These are phyloP conservation scores for Pneumocystis jirovecii DNA, from an alignment of 1,139 yeast species.

Conservation along the genomic window DNA sequence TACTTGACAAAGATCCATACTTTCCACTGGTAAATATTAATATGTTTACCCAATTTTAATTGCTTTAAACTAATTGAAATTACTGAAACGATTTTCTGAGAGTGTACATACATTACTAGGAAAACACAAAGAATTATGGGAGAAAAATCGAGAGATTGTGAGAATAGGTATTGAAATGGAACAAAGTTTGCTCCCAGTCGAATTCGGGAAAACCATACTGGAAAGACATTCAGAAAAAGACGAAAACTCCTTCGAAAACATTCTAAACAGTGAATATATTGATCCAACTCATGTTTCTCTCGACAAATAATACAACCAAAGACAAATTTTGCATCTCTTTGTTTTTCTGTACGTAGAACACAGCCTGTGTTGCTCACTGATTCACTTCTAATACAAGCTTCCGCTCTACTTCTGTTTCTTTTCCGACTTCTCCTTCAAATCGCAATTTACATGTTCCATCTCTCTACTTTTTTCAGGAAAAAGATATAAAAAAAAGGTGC, in stretches of 20 bases:
- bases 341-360: not conserved
- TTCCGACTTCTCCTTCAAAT: slow-evolving; percentile 92
- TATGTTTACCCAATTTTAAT: not conserved
- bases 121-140: not conserved
- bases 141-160: not conserved
- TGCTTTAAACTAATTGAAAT: not conserved
- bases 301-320: not conserved
- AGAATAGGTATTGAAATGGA: not conserved
- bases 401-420: slow-evolving; percentile 86
- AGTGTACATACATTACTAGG: not conserved
- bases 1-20: not conserved
- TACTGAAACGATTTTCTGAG: not conserved
- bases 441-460: slow-evolving; percentile 66
- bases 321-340: not conserved
- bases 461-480: slow-evolving; percentile 21
- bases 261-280: not conserved
- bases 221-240: not conserved
- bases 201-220: not conserved
- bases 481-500: not conserved
- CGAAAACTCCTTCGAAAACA: not conserved
- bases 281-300: not conserved
- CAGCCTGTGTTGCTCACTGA: not conserved
- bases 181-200: not conserved
- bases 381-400: slow-evolving; percentile 42
- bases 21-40: not conserved